These are phyloP conservation scores for Mediolabrus comicus DNA, from an alignment of 108 stramenopile species.

Conservation along the genomic window DNA sequence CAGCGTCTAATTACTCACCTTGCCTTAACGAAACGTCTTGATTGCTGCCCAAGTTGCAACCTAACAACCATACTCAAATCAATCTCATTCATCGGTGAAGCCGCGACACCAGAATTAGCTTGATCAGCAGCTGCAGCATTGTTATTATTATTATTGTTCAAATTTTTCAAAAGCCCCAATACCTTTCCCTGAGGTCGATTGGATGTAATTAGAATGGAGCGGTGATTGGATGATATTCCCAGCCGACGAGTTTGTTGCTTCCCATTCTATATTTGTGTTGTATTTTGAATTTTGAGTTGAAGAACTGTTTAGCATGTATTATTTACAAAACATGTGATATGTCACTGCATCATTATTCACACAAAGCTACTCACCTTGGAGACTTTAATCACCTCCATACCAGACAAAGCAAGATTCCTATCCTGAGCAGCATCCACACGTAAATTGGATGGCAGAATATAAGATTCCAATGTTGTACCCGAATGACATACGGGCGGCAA, in stretches of 20 bases:
- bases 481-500: slow-evolving; percentile 17
- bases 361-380: slow-evolving; percentile 59
- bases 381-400: slow-evolving; percentile 69
- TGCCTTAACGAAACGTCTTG: slow-evolving; percentile 57
- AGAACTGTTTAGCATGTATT: slow-evolving; percentile 5
- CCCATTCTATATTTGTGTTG: slow-evolving; percentile 43
- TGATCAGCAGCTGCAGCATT: not conserved
- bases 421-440: slow-evolving; percentile 7
- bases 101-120: not conserved
- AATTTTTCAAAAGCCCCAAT: slow-evolving; percentile 41
- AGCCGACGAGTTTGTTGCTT: slow-evolving; percentile 73
- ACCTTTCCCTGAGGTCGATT: slow-evolving; percentile 45
- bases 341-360: not conserved
- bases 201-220: slow-evolving; percentile 62
- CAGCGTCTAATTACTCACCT: slow-evolving; percentile 18
- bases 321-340: not conserved
- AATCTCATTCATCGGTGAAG: slow-evolving; percentile 38
- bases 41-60: slow-evolving; percentile 64
- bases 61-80: slow-evolving; percentile 66
- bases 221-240: slow-evolving; percentile 62
- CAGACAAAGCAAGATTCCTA: slow-evolving; percentile 8
- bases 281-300: not conserved
- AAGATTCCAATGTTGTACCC: slow-evolving; percentile 25
- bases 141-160: not conserved
- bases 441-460: slow-evolving; percentile 29